Percentiles rank a stretch among this genome's conserved stretches.
Evolutionary conservation across 345 rosid species (phyloP).

Genomic region (Citrus australasica): DNA sequence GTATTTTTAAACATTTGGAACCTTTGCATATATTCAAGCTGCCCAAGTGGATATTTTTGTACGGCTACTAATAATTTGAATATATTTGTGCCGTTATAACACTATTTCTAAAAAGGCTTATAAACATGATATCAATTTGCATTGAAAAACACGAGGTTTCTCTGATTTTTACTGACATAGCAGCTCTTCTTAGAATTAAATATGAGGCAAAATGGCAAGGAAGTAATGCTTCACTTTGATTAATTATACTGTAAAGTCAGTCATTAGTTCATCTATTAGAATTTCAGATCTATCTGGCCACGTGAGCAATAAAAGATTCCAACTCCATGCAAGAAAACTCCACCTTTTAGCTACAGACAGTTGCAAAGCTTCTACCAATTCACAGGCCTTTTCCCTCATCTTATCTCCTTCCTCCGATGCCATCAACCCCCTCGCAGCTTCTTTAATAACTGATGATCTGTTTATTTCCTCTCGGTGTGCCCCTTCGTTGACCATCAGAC

Average conservation of each 20-base stretch:
- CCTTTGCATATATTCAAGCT: not conserved
- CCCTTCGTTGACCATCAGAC: not conserved
- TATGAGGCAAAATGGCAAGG: too few species aligned
- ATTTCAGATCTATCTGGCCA: not conserved
- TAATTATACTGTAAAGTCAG: not conserved
- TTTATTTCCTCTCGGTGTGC: not conserved
- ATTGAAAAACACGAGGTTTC: not conserved
- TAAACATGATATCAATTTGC: not conserved
- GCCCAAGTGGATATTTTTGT: not conserved
- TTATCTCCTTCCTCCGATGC: not conserved
- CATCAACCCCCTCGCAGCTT: slow-evolving; percentile 1
- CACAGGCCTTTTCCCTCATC: not conserved
- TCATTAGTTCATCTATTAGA: not conserved
- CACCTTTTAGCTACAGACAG: not conserved
- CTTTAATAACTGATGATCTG: not conserved
- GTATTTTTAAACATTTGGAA: not conserved
- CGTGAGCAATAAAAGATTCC: slow-evolving; percentile 1
- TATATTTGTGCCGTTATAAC: not conserved
- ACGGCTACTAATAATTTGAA: not conserved
- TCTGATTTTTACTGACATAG: not conserved
- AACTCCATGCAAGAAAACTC: not conserved
- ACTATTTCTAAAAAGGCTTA: not conserved
- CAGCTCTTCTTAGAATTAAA: not conserved
- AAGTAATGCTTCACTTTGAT: not conserved
- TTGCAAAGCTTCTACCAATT: not conserved